Evolutionary conservation across 2,329 filamentous ascomycete species (phyloP).

Genomic region (Stagonosporopsis cucurbitacearum): DNA sequence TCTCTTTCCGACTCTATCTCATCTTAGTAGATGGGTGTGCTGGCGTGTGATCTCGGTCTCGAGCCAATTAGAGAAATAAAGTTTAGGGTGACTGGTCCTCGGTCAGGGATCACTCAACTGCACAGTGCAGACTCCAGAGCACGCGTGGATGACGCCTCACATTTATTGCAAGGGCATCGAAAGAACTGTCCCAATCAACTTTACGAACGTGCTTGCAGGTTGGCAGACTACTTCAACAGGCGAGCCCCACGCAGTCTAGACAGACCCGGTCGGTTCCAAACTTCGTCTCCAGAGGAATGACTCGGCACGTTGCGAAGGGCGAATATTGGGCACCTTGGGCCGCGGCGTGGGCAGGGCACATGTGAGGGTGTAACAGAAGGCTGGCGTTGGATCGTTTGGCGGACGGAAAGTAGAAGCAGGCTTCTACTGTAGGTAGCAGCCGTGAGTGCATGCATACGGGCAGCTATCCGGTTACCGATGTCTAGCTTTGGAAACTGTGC

Average conservation of each 20-base stretch:
- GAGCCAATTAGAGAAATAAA: conserved; percentile 6
- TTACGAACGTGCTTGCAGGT: background rate
- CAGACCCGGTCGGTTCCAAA: conserved; percentile 21
- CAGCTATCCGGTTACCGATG: conserved; percentile 5
- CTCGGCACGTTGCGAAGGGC: conserved; percentile 17
- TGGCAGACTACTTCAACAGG: background rate
- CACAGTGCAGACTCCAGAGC: too few relatives aligned
- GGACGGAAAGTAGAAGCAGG: conserved; percentile 20
- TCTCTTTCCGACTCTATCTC: background rate
- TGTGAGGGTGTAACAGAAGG: conserved; percentile 14
- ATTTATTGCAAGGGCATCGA: conserved; percentile 1
- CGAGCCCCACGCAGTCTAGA: conserved; percentile 6
- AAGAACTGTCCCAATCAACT: background rate
- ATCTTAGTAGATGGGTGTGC: conserved; percentile 3
- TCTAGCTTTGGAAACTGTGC: conserved; percentile 12
- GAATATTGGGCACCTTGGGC: conserved; percentile 12
- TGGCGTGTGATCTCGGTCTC: background rate
- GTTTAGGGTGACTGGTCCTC: conserved; percentile 8
- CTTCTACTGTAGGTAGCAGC: conserved; percentile 38
- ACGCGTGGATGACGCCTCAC: conserved; percentile 6
- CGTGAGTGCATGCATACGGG: conserved; percentile 17
- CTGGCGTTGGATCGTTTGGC: conserved; percentile 2
- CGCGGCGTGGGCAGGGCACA: conserved; percentile 11
- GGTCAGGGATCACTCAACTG: conserved; percentile 1
- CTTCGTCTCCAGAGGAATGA: conserved; percentile 24